A percentile compares a stretch with the other conserved stretches of the same genome.
Evolutionary conservation across 192 early-diverging fungal genomes (phyloP).

Genomic region (Backusella westeae): DNA sequence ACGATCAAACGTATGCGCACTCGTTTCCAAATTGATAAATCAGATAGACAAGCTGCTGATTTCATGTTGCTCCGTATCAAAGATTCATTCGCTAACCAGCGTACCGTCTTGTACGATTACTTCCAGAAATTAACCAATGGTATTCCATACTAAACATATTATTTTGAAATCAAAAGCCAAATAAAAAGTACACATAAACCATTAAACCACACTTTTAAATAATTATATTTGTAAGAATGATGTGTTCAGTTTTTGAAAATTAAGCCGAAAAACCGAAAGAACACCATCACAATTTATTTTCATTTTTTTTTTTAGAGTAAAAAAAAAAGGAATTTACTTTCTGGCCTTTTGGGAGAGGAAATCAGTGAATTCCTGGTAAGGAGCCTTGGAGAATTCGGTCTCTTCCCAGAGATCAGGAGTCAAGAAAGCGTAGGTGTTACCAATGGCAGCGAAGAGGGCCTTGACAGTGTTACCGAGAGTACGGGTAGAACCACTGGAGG

Average conservation of each 20-base stretch:
- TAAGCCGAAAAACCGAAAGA: background rate
- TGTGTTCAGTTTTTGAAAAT: slow-evolving; percentile 5
- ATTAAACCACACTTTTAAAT: background rate
- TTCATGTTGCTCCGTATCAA: slow-evolving; percentile 91
- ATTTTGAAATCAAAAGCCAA: background rate
- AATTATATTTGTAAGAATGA: background rate
- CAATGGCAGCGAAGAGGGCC: slow-evolving; percentile 96
- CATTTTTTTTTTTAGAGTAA: background rate
- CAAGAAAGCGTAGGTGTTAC: slow-evolving; percentile 96
- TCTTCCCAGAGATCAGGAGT: slow-evolving; percentile 96
- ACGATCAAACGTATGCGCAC: slow-evolving; percentile 82
- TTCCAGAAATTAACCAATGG: slow-evolving; percentile 86
- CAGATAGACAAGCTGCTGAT: slow-evolving; percentile 89
- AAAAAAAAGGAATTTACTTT: slow-evolving; percentile 33
- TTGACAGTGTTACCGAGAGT: slow-evolving; percentile 99
- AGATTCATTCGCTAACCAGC: slow-evolving; percentile 91
- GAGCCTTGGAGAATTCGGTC: slow-evolving; percentile 83
- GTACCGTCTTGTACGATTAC: slow-evolving; percentile 79
- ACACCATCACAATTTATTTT: background rate
- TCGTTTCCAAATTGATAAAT: slow-evolving; percentile 87
- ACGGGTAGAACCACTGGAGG: slow-evolving; percentile 93
- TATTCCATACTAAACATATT: slow-evolving; percentile 16
- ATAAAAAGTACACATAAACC: background rate
- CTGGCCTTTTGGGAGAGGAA: slow-evolving; percentile 58
- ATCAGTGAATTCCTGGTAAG: slow-evolving; percentile 90